Evolutionary conservation across 176 grass and related monocot genomes (phyloP).

Genomic region (Musa schizocarpa): DNA sequence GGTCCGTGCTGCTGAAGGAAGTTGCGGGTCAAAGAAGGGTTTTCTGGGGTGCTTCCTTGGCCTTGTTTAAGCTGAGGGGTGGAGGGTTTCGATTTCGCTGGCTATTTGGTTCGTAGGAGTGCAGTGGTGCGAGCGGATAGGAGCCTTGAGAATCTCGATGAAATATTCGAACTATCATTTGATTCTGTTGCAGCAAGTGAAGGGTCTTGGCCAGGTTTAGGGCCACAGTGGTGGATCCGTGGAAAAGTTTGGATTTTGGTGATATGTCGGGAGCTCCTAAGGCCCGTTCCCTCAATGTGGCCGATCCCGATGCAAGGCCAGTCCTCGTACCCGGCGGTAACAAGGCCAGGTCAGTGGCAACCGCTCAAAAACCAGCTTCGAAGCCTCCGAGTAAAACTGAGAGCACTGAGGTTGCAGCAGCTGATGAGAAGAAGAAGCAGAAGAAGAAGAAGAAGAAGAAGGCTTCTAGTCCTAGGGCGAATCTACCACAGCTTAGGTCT

Average conservation of each 20-base stretch:
- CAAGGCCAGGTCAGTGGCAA: conserved; percentile 34
- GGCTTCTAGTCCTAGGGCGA: neutral
- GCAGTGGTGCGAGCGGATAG: neutral
- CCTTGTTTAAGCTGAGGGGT: neutral
- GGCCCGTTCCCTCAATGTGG: conserved; percentile 56
- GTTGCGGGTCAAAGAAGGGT: neutral
- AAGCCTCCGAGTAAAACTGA: conserved; percentile 46
- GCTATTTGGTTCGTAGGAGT: neutral
- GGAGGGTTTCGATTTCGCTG: neutral
- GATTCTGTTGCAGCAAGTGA: conserved; percentile 8
- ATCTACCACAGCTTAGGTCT: neutral
- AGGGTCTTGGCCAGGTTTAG: conserved; percentile 2
- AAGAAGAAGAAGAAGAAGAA: conserved; percentile 25
- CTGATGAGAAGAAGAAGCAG: conserved; percentile 18
- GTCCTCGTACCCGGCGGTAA: conserved; percentile 80
- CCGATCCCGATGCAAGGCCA: conserved; percentile 42
- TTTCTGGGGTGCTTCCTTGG: neutral
- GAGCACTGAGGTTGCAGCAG: neutral
- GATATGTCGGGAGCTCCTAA: conserved; percentile 66
- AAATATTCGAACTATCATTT: neutral
- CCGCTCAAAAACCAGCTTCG: conserved; percentile 38
- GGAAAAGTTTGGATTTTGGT: conserved; percentile 17
- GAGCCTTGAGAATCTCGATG: neutral
- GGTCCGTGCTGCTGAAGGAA: neutral
- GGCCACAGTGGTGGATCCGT: conserved; percentile 19